Base-by-base conservation (phyloP, 768 basidiomycete species). In the Boletellus emodensis region DNA sequence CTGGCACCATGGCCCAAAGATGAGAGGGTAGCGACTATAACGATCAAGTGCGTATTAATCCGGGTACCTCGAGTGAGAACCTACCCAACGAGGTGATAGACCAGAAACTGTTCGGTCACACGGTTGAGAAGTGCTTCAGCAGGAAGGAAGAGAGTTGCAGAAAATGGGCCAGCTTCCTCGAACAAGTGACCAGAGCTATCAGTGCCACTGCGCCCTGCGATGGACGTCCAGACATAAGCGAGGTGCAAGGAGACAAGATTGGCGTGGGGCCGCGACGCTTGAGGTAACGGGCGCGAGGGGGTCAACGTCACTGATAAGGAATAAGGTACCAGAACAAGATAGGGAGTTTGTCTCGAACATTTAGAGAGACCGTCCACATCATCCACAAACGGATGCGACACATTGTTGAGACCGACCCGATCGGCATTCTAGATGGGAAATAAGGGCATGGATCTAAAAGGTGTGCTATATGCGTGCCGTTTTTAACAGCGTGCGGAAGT, bases 1-100 rank as follows among this genome's bases (percentile, higher is more conserved):
- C 72, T 76, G 75, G 61, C 75, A 72, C 81, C 82, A 83, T 24
- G 73, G 66, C 3, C 89, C 89, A 63, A 90, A 91, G 49, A 90
- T 78, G 35, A 88, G 72, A 18, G 89, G 89, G 68, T 90, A 89
- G 3, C 82, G 81, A 59, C 89, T 90, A 57, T 30, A 37, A 33
- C 32, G 18, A 40, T 62, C 18, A 17, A 48, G 33, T 45, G 33
- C 30, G 55, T 42, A 54, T 57, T 51, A 45, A 46, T 48, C 34
- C 52, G 38, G 41, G 36, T 18, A 6, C 32, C 35, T 46, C 20
- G 44, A 50, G 42, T 22, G 45, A 34, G 15, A 22, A 65, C 73
- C 38, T 58, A 84, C 85, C 74, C 79, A 41, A 84, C 78, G 33
- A 88, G 70, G 45, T 87, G 81, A 55, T 73, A 71, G 18, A 66